phyloP scores from a whole-genome alignment of 352 stramenopile genomes.

The Pythium dissimile region DNA sequence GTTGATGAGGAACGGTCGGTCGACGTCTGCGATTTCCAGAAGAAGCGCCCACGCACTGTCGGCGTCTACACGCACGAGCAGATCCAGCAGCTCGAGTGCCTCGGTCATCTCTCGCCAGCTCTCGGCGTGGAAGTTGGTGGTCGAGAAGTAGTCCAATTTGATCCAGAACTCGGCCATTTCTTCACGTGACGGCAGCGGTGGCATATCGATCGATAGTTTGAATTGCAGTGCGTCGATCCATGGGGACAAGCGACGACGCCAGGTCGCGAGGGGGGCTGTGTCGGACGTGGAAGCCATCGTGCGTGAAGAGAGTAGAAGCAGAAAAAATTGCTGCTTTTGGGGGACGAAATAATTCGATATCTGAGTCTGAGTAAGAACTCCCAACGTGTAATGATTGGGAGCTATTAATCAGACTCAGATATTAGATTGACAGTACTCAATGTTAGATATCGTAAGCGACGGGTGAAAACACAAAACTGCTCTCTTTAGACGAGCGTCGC shows the following conservation, averaged over 20 bases:
- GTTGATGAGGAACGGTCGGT: not conserved
- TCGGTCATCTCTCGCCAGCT: not conserved
- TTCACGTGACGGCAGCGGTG: not conserved
- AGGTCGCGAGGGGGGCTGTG: not conserved
- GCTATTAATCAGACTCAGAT: no score
- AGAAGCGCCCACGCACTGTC: not conserved
- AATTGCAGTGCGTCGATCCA: not conserved
- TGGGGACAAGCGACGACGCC: not conserved
- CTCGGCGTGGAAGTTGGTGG: not conserved
- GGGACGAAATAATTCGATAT: not conserved
- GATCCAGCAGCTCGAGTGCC: conserved; percentile 1
- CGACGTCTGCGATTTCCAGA: not conserved
- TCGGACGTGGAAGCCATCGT: not conserved
- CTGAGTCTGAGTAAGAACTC: no score
- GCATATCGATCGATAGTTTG: not conserved
- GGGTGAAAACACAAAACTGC: no score
- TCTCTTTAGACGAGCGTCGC: no score
- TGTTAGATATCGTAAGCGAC: no score
- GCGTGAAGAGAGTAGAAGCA: not conserved
- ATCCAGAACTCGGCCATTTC: not conserved
- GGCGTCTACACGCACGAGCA: not conserved
- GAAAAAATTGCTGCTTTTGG: not conserved
- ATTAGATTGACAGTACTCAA: no score
- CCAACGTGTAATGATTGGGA: no score
- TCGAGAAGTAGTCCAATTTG: not conserved